Evolutionary conservation across 371 early-diverging fungal genomes (phyloP), one percentile per base, ranked within the genome.

Genomic region (Funneliformis caledonium): DNA sequence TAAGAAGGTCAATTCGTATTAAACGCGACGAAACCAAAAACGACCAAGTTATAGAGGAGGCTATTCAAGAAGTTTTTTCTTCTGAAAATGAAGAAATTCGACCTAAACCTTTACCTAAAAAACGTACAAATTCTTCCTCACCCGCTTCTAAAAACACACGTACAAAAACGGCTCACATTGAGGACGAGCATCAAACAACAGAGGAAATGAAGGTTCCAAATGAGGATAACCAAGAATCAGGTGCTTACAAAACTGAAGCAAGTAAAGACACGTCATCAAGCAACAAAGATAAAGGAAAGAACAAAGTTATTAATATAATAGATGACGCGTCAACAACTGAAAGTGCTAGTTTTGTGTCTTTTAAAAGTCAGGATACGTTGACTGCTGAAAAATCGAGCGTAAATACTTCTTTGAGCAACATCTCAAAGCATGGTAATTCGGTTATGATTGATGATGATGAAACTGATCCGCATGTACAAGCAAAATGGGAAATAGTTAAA

Each of bases 401-500:
- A 19, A 11, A 16, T 19, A 56, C 56, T 56, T 16, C 56, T 19
- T 56, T 19, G 56, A 56, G 19, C 56, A 56, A 16, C 16, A 19
- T 56, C 19, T 11, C 56, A 19, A 56, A 56, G 19, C 0, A 56
- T 56, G 56, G 19, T 19, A 6, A 19, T 19, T 56, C 56, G 7
- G 56, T 19, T 56, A 16, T 52, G 52, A 19, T 37, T 37, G 37
- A 19, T 56, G 19, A 16, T 56, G 56, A 56, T 33, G 33, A 26
- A 64, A 26, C 33, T 64, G 33, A 64, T 64, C 64, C 64, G 26
- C n/a, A 47, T 70, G 43, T 43, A 47, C 42, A 70, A 22, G 22
- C 16, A 43, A 70, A 43, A 70, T 70, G 70, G 70, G 70, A 70
- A 43, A 47, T 11, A 19, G n/a, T 70, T 11, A 70, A 70, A 70